These are phyloP conservation scores for Rickenella mellea DNA, from an alignment of 768 basidiomycete genomes.

Conservation along the genomic window DNA sequence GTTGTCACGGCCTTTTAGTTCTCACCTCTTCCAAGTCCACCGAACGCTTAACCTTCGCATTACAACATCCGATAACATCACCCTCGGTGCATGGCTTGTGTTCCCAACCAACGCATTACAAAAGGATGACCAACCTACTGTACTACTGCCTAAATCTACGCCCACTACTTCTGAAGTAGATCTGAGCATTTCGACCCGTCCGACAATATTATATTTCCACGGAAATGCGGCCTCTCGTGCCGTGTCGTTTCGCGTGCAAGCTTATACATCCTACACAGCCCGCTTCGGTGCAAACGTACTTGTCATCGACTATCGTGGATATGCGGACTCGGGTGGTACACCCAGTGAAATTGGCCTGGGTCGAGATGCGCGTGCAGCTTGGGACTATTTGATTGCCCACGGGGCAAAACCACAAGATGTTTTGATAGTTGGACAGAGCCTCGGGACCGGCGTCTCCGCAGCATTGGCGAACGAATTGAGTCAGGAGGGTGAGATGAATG, in stretches of 20 bases:
- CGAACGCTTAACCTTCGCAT: slow-evolving; percentile 70
- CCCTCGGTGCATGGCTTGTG: slow-evolving; percentile 79
- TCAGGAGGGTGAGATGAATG: slow-evolving; percentile 20
- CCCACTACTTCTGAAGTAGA: slow-evolving; percentile 24
- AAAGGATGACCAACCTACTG: too few species aligned
- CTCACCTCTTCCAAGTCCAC: slow-evolving; percentile 39
- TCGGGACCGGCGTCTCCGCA: slow-evolving; percentile 74
- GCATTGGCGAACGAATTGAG: slow-evolving; percentile 30
- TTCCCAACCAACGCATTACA: slow-evolving; percentile 26
- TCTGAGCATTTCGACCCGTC: slow-evolving; percentile 46
- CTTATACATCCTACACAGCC: slow-evolving; percentile 57
- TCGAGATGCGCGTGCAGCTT: slow-evolving; percentile 67
- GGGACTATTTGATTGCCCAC: slow-evolving; percentile 60
- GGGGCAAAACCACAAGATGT: slow-evolving; percentile 53
- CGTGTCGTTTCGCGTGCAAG: slow-evolving; percentile 50
- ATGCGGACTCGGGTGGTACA: slow-evolving; percentile 72
- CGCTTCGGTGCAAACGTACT: slow-evolving; percentile 68
- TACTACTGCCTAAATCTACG: slow-evolving; percentile 20
- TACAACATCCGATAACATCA: slow-evolving; percentile 65
- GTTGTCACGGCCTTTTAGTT: background rate
- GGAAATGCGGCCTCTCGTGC: slow-evolving; percentile 85
- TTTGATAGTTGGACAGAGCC: slow-evolving; percentile 75
- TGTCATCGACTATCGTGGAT: slow-evolving; percentile 87
- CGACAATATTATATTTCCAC: slow-evolving; percentile 87
- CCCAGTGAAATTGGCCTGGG: slow-evolving; percentile 72